These are phyloP conservation scores for Starmerella tilneyi DNA, from an alignment of 805 yeast species.

Conservation along the genomic window DNA sequence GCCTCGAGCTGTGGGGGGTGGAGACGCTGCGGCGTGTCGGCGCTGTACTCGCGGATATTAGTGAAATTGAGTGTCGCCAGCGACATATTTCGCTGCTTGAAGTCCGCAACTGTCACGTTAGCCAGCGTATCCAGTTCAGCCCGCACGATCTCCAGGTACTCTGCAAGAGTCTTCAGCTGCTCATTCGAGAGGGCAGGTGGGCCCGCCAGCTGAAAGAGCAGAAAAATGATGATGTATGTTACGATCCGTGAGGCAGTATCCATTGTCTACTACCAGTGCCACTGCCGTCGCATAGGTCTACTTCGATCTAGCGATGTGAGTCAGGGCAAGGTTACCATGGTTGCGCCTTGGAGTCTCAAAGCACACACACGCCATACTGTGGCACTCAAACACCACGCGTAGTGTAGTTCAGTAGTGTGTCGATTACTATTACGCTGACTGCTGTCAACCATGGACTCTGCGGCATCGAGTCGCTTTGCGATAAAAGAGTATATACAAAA, in stretches of 20 bases:
- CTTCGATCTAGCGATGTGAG: no score
- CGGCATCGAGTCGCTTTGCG: no score
- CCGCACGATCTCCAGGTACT: conserved; percentile 1
- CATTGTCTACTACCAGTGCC: neutral
- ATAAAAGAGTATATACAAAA: no score
- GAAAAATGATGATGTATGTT: conserved; percentile 1
- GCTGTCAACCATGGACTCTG: no score
- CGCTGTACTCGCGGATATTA: neutral
- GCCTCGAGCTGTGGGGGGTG: neutral
- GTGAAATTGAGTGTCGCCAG: conserved; percentile 7
- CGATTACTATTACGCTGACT: no score
- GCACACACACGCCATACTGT: no score
- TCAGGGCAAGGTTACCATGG: no score
- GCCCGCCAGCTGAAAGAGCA: conserved; percentile 5
- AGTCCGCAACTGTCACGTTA: neutral
- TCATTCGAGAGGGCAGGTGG: conserved; percentile 4
- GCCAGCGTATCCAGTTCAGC: conserved; percentile 2
- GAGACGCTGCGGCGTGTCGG: neutral
- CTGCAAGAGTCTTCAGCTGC: conserved; percentile 1
- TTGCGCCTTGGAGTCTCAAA: no score
- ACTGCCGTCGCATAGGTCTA: no score
- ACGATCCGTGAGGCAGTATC: conserved; percentile 2
- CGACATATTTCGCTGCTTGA: neutral
- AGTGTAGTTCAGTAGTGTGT: no score
- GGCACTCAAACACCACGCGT: no score